phyloP scores from a whole-genome alignment of 2,329 filamentous ascomycete genomes.

The Aspergillus pseudonomiae region DNA sequence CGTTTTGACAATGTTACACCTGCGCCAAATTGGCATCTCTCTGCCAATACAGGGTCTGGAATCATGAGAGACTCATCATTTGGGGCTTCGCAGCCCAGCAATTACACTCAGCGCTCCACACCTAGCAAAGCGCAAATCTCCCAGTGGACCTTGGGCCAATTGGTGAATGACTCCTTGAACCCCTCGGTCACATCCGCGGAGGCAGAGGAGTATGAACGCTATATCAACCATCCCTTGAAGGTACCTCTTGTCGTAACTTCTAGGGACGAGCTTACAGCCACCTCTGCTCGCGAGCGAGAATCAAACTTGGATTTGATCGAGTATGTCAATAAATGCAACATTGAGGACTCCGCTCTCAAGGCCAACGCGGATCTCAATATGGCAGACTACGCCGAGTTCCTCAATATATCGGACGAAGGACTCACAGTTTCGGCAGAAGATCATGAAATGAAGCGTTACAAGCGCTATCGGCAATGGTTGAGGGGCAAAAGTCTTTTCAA shows the following conservation, averaged over 20 bases:
- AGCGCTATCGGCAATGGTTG: slow-evolving; percentile 94
- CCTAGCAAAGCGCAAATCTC: slow-evolving; percentile 77
- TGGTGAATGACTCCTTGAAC: slow-evolving; percentile 82
- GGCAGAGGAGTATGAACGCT: slow-evolving; percentile 82
- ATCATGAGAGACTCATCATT: slow-evolving; percentile 58
- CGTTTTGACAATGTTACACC: not conserved
- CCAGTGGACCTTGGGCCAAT: slow-evolving; percentile 85
- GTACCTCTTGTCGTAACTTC: slow-evolving; percentile 68
- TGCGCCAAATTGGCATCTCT: slow-evolving; percentile 8
- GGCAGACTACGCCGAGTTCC: slow-evolving; percentile 73
- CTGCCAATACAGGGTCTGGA: slow-evolving; percentile 45
- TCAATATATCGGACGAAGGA: slow-evolving; percentile 77
- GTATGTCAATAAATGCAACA: slow-evolving; percentile 72
- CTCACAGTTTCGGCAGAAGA: slow-evolving; percentile 88
- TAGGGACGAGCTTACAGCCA: slow-evolving; percentile 41
- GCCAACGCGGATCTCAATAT: slow-evolving; percentile 64
- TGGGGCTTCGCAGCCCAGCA: slow-evolving; percentile 26
- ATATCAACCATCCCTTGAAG: slow-evolving; percentile 85
- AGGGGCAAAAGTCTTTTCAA: slow-evolving; percentile 95
- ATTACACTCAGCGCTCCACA: slow-evolving; percentile 40
- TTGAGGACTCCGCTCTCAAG: slow-evolving; percentile 55
- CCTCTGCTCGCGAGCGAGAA: slow-evolving; percentile 38
- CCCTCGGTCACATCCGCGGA: slow-evolving; percentile 78
- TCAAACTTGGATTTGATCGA: slow-evolving; percentile 72
- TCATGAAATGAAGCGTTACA: slow-evolving; percentile 89